Percentiles rank a stretch among this genome's conserved stretches.
phyloP scores from a whole-genome alignment of 352 stramenopile genomes.

The Globisporangium nagaii region DNA sequence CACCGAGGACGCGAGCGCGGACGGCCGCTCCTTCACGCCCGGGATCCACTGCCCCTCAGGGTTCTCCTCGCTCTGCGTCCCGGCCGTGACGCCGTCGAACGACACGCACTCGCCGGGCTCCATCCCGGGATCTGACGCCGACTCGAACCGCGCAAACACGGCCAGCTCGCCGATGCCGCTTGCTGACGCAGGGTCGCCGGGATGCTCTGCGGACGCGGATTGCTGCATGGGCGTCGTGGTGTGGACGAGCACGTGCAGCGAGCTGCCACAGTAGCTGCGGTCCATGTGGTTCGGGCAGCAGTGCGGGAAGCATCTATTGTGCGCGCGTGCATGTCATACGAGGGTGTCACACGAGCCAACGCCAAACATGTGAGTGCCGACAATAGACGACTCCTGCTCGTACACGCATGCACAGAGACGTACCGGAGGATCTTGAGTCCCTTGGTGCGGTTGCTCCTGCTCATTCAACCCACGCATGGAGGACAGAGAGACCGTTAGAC shows the following conservation, averaged over 20 bases:
- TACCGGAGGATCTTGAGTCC: conserved; percentile 64
- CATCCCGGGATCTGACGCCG: conserved; percentile 20
- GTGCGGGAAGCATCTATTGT: conserved; percentile 34
- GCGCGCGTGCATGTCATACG: too few relatives aligned
- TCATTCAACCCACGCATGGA: too few relatives aligned
- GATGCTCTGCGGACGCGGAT: background rate
- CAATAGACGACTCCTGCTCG: too few relatives aligned
- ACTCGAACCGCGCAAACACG: conserved; percentile 32
- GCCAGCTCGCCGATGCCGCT: conserved; percentile 16
- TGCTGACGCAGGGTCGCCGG: background rate
- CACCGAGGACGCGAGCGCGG: conserved; percentile 12
- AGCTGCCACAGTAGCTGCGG: conserved; percentile 31
- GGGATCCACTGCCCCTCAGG: conserved; percentile 56
- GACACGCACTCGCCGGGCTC: conserved; percentile 39
- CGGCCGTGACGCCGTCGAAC: conserved; percentile 24
- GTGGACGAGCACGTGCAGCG: conserved; percentile 18
- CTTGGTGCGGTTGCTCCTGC: conserved; percentile 67
- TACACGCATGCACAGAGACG: background rate
- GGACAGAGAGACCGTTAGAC: too few relatives aligned
- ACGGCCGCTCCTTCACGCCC: conserved; percentile 37
- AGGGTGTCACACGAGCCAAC: too few relatives aligned
- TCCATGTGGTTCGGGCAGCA: conserved; percentile 30
- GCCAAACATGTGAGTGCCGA: too few relatives aligned
- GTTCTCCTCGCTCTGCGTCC: conserved; percentile 48
- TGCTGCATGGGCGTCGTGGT: background rate